Evolutionary conservation across 2,329 filamentous ascomycete genomes (phyloP).

Genomic region (Ploettnerulaceae sp.): DNA sequence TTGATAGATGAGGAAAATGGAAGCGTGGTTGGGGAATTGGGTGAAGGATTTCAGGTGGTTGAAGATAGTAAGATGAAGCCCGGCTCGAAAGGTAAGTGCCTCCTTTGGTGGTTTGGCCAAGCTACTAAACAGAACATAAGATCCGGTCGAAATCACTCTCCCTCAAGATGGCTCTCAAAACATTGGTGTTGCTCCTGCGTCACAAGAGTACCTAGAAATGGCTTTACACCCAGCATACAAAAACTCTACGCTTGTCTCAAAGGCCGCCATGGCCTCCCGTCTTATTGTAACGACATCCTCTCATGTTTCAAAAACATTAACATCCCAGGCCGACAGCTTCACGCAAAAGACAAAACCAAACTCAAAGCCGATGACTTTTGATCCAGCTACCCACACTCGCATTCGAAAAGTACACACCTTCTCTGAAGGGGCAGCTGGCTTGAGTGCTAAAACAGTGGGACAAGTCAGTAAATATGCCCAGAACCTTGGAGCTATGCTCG

Average conservation of each 20-base stretch:
- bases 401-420: constrained; percentile 88
- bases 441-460: constrained; percentile 83
- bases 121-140: constrained; percentile 38
- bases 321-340: constrained; percentile 73
- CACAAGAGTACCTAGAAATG: constrained; percentile 68
- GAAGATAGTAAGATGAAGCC: constrained; percentile 71
- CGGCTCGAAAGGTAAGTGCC: constrained; percentile 78
- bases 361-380: constrained; percentile 80
- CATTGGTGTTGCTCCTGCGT: constrained; percentile 63
- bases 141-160: constrained; percentile 75
- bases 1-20: constrained; percentile 94
- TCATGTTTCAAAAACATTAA: constrained; percentile 71
- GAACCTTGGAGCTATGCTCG: constrained; percentile 75
- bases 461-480: constrained; percentile 80
- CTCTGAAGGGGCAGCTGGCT: constrained; percentile 69
- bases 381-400: constrained; percentile 74
- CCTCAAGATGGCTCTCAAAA: constrained; percentile 61
- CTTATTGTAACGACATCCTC: constrained; percentile 85
- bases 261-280: constrained; percentile 81
- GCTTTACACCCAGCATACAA: constrained; percentile 87
- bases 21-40: constrained; percentile 87
- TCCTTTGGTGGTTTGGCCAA: not conserved
- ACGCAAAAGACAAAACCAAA: constrained; percentile 73
- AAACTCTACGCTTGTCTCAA: constrained; percentile 79
- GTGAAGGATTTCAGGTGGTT: constrained; percentile 73